Evolutionary conservation across 257 asterid genomes (phyloP).

Genomic region (Scutellaria galericulata): DNA sequence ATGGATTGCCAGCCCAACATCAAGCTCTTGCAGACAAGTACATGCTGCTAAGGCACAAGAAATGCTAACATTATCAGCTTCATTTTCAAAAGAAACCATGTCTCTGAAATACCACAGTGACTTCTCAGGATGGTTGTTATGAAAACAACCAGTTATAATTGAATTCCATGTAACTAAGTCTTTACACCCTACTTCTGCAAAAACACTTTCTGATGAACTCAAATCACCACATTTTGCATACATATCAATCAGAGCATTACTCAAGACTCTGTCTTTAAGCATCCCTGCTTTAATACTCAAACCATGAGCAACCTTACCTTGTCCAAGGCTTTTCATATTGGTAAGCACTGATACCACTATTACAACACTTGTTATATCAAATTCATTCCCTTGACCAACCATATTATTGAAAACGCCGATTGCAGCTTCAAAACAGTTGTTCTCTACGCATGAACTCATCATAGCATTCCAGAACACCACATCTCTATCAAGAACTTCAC

Average conservation of each 20-base stretch:
- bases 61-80: constrained; percentile 53
- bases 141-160: constrained; percentile 54
- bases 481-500: constrained; percentile 53
- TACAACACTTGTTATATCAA: constrained; percentile 55
- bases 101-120: constrained; percentile 52
- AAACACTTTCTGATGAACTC: constrained; percentile 53
- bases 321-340: constrained; percentile 39
- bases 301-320: constrained; percentile 56
- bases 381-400: constrained; percentile 48
- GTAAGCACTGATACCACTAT: constrained; percentile 48
- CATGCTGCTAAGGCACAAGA: constrained; percentile 70
- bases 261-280: constrained; percentile 46
- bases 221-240: constrained; percentile 66
- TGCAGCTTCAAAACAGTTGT: constrained; percentile 41
- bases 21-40: constrained; percentile 47
- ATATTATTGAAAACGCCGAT: constrained; percentile 49
- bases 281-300: constrained; percentile 60
- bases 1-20: constrained; percentile 53
- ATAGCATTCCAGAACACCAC: constrained; percentile 68
- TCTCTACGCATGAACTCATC: constrained; percentile 61
- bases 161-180: constrained; percentile 71
- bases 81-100: constrained; percentile 46
- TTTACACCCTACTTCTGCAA: constrained; percentile 45
- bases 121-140: constrained; percentile 44
- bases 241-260: constrained; percentile 57